Base-by-base conservation (phyloP, 108 stramenopile species). In the Asterionellopsis glacialis region DNA sequence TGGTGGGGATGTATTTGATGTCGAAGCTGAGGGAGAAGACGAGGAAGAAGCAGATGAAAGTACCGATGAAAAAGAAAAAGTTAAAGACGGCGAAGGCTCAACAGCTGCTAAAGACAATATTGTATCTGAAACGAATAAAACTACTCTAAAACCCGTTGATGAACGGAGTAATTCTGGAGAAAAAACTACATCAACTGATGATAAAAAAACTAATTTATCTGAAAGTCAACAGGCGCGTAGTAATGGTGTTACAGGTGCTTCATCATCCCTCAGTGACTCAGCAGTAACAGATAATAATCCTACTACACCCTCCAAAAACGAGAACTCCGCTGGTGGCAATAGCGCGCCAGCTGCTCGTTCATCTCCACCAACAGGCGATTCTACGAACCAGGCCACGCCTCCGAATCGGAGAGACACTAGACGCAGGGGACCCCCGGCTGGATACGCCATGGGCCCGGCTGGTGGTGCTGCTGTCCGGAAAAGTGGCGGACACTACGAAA, bases 1-100 rank as follows among this genome's bases (percentile, higher is more conserved):
- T 73, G 91, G 91, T 24, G 91, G 91, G 14, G 91, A 92, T 60
- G 91, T 92, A 10, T 92, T 92, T 70, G 91, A 84, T 49, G 86
- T 91, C 10, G 74, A 60, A 58, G 70, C 28, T n/a, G 73, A 65
- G 3, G 66, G 63, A 0, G 64, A 65, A 10, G 79, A 76, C 18
- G 49, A 41, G 15, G 74, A 75, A 6, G 70, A 68, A 28, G 49
- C 53, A 6, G 55, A 57, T n/a, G 61, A 58, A 45, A 57, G 65
- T 40, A 19, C 11, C 6, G n/a, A 19, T 71, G 67, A 52, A 13
- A 21, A 21, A 22, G 21, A 39, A 24, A 55, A 45, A 1, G 55
- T 28, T 21, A 68, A 65, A 39, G 44, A 42, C 47, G 51, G 19
- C 39, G 59, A 63, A 22, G n/a, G n/a, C n/a, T 6, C 15, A 53